Evolutionary conservation across 257 asterid genomes (phyloP).

Genomic region (Primulina tabacum): DNA sequence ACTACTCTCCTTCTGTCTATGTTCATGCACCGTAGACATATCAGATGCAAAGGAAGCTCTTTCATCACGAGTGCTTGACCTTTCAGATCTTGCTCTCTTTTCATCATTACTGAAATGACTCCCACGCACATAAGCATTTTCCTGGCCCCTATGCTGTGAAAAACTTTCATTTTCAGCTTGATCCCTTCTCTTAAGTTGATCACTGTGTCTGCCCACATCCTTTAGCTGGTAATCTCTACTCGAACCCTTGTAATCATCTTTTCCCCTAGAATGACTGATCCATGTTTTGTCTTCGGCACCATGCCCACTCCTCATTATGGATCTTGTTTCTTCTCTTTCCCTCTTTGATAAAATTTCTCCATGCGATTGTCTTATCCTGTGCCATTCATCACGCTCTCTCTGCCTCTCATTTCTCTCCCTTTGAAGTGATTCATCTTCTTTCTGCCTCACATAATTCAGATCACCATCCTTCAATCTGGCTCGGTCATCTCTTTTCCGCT

Average conservation of each 20-base stretch:
- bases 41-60: slow-evolving; percentile 56
- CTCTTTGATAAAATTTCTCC: slow-evolving; percentile 62
- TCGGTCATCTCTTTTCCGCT: slow-evolving; percentile 65
- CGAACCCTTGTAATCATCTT: slow-evolving; percentile 64
- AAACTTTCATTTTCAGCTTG: slow-evolving; percentile 60
- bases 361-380: slow-evolving; percentile 56
- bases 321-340: slow-evolving; percentile 69
- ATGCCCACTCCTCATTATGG: slow-evolving; percentile 56
- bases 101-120: slow-evolving; percentile 46
- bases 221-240: slow-evolving; percentile 61
- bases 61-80: slow-evolving; percentile 55
- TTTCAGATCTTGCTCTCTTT: slow-evolving; percentile 68
- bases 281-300: slow-evolving; percentile 65
- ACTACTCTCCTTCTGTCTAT: slow-evolving; percentile 48
- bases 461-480: slow-evolving; percentile 63
- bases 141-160: slow-evolving; percentile 65
- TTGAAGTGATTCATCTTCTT: slow-evolving; percentile 58
- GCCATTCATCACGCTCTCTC: slow-evolving; percentile 86
- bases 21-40: slow-evolving; percentile 53
- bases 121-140: slow-evolving; percentile 55
- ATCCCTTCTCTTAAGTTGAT: slow-evolving; percentile 68
- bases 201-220: slow-evolving; percentile 55
- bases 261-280: slow-evolving; percentile 64
- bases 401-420: slow-evolving; percentile 76
- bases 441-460: slow-evolving; percentile 55